These are phyloP conservation scores for Stevia rebaudiana DNA, from an alignment of 140 eudicot species.

Conservation along the genomic window DNA sequence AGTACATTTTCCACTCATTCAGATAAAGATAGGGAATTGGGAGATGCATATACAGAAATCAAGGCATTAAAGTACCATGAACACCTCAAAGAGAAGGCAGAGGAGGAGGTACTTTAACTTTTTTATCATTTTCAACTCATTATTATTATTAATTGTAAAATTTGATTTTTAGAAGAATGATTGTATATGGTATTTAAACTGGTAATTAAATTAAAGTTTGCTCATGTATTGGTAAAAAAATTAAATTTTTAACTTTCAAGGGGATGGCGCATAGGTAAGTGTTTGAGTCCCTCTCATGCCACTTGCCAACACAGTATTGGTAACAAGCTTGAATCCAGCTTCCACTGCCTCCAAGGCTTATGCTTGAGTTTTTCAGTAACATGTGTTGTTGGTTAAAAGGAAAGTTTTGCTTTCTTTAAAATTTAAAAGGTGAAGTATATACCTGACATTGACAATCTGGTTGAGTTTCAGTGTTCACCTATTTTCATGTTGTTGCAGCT, in stretches of 20 bases:
- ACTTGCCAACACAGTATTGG: no score
- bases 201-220: no score
- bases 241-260: no score
- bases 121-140: not conserved
- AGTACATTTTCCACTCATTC: conserved; percentile 9
- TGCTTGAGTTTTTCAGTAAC: no score
- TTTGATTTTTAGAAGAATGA: no score
- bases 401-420: no score
- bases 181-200: no score
- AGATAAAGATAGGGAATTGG: conserved; percentile 93
- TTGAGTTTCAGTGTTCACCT: not conserved
- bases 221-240: not conserved
- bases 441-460: not conserved
- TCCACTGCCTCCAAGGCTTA: no score
- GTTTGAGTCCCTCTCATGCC: not conserved
- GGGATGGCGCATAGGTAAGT: no score
- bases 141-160: not conserved
- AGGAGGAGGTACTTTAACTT: conserved; percentile 59
- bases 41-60: conserved; percentile 76
- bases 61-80: conserved; percentile 69
- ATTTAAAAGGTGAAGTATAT: no score
- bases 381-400: no score
- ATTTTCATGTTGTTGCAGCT: conserved; percentile 47
- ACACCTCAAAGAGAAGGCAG: conserved; percentile 81
- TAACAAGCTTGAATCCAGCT: no score